These are phyloP conservation scores for Phytomonas sp. DNA, from an alignment of 208 protist species.

Conservation along the genomic window DNA sequence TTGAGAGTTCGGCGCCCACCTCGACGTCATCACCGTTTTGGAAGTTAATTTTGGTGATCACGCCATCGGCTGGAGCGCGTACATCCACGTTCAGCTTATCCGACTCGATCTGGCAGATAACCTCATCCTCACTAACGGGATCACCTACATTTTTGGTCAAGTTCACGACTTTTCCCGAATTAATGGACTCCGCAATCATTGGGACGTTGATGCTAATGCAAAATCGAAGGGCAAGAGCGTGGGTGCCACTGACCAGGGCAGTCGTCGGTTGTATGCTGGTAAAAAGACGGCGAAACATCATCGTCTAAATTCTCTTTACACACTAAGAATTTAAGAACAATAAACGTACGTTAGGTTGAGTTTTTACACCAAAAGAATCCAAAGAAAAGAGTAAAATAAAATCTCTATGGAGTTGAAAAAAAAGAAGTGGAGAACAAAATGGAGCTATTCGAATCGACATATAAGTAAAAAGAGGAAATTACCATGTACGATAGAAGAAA, in stretches of 20 bases:
- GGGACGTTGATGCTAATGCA: conserved; percentile 92
- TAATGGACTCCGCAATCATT: conserved; percentile 97
- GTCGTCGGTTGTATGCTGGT: conserved; percentile 22
- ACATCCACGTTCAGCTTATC: conserved; percentile 97
- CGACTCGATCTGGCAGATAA: conserved; percentile 96
- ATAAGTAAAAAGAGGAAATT: not conserved
- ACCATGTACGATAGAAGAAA: not conserved
- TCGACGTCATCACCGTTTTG: conserved; percentile 85
- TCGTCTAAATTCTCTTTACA: not conserved
- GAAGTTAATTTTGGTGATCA: conserved; percentile 89
- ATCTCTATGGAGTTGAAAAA: not conserved
- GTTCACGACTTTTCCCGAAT: conserved; percentile 91
- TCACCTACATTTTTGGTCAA: conserved; percentile 96
- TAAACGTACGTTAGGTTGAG: conserved; percentile 2
- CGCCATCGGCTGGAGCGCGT: conserved; percentile 86
- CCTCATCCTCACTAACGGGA: conserved; percentile 93
- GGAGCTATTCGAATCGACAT: not conserved
- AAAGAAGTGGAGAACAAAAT: not conserved
- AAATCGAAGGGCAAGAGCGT: conserved; percentile 60
- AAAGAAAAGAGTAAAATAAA: not conserved
- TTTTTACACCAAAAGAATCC: not conserved
- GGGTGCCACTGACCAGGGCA: conserved; percentile 12
- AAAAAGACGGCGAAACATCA: conserved; percentile 65
- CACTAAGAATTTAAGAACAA: conserved; percentile 4
- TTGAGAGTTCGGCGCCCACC: conserved; percentile 84